Base-by-base conservation (phyloP, 345 rosid species). In the sweet orange (Citrus sinensis) region DNA sequence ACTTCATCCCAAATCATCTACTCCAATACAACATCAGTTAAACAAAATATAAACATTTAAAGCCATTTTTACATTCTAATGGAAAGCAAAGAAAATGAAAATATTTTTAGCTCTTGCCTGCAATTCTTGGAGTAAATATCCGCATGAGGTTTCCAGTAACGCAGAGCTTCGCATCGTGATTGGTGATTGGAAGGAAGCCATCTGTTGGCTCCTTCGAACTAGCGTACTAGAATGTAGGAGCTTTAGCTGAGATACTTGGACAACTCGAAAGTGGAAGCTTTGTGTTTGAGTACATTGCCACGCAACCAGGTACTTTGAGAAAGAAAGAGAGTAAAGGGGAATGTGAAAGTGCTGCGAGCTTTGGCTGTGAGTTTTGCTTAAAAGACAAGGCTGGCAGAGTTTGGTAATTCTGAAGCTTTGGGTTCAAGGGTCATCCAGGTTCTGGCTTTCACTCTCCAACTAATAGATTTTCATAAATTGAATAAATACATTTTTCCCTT, bases 1-100 rank as follows among this genome's bases (percentile, higher is more conserved):
- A 94, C 98, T 83, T 96, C 99, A 85, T 94, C 94, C 99, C 99
- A 96, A 67, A 96, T 96, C 89, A 92, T 92, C 99, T 96, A 88
- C 83, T 73, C 37, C 73, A 56, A 40, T 34, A 67, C 5, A 73
- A 25, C 29, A 7, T 54, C 42, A 70, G 71, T 25, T 29, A 64
- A 64, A 64, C 64, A 75, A 7, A 63, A 51, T 65, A 13, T 74
- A 32, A 71, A 56, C 39, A 64, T 72, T 60, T 9, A 64, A 25
- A 78, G 14, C 16, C 14, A n/a, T 1, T 39, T 51, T 34, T 55
- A 29, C 66, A 62, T 63, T 46, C 55, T 70, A 80, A 70, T 61
- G 67, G 39, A 68, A 39, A 25, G 73, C 78, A 42, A 40, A 17
- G 29, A 24, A 25, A 29, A 74, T 11, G 25, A 1, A 22, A 25